These are phyloP conservation scores for Komagataella pastoris DNA, from an alignment of 805 yeast species.

Conservation along the genomic window DNA sequence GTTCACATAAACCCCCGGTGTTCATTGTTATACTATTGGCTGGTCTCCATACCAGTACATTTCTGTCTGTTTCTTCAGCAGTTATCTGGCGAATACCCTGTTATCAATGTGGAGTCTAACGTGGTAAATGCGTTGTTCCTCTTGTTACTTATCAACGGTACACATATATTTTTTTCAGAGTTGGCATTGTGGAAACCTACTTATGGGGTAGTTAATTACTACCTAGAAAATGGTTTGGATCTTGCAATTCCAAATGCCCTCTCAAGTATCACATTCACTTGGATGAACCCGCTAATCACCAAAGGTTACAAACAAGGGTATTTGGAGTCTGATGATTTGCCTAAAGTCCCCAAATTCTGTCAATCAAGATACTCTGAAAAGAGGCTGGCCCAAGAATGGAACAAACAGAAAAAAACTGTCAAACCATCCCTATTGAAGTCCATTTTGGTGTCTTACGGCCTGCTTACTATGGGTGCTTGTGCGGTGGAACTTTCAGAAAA, in stretches of 20 bases:
- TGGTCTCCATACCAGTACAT: conserved; percentile 9
- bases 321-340: conserved; percentile 24
- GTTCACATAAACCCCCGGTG: conserved; percentile 23
- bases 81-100: conserved; percentile 1
- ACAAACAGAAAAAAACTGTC: conserved; percentile 11
- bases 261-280: conserved; percentile 65
- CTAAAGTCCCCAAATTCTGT: conserved; percentile 24
- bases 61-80: conserved; percentile 3
- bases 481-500: conserved; percentile 24
- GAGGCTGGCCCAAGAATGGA: conserved; percentile 20
- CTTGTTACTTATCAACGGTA: conserved; percentile 16
- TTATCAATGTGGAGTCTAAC: not conserved
- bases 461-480: conserved; percentile 19
- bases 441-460: conserved; percentile 23
- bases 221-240: conserved; percentile 16
- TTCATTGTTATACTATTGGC: conserved; percentile 28
- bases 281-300: conserved; percentile 84
- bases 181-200: conserved; percentile 25
- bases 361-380: conserved; percentile 20
- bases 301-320: conserved; percentile 37
- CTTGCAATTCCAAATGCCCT: conserved; percentile 40
- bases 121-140: conserved; percentile 10
- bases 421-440: conserved; percentile 19
- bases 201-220: conserved; percentile 20
- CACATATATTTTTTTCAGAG: conserved; percentile 24